Base-by-base conservation (phyloP, 129 eudicot genomes). In the Artemisia argyi region DNA sequence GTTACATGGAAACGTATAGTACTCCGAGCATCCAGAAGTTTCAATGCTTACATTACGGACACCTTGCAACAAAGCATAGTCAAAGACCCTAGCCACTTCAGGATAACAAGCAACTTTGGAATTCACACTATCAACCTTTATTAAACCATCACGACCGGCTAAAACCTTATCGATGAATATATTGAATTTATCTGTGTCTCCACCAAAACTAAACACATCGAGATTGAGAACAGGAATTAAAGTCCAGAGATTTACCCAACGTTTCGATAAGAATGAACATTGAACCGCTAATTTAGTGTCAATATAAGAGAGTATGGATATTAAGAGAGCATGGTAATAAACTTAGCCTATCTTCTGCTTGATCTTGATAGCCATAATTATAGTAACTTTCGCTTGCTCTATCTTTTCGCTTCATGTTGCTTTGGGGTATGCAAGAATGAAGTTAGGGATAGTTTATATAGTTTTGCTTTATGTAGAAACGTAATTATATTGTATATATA, bases 211-310 rank as follows among this genome's bases (percentile, higher is more conserved):
- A 28, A 2, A 3, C 30, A 0, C 4, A 42, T 56, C 66, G 19
- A 75, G 67, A 67, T 66, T 75, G 79, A 75, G 67, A 66, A 56
- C 59, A 46, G 79, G 68, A 16, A 75, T 66, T 11, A n/a, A 46
- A 12, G 79, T 75, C 79, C 73, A 66, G 57, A 75, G 66, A 47
- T 56, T 46, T 20, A 57, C 7, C 79, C 79, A 75, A 42, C 79
- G 61, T 44, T 75, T 75, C 0, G 73, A 75, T 50, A 75, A 48
- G 24, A 56, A 30, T 46, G 73, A 66, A 17, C 30, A 54, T 26
- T 75, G 79, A 56, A 75, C 57, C 3, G 68, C 68, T n/a, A 75
- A 9, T 67, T 28, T 66, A 55, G 67, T 75, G 60, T 75, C 73
- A 11, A 66, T 14, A 28, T 22, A 46, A 13, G 79, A 75, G 18